These are phyloP conservation scores for Phytophthora cactorum DNA, from an alignment of 352 stramenopile genomes.

Conservation along the genomic window DNA sequence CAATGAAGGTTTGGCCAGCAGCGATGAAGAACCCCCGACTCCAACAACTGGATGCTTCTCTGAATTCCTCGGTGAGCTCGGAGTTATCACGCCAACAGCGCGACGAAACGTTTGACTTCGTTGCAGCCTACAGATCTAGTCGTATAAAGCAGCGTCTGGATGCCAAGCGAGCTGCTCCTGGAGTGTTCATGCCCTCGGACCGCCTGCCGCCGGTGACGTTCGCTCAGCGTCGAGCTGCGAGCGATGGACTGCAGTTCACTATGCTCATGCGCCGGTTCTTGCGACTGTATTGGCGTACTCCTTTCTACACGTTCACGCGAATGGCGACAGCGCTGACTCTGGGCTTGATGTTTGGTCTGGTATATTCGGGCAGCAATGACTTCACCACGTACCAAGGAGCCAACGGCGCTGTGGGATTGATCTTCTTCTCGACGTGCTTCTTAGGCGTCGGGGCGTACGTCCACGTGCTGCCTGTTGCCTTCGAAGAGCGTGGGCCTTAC, in stretches of 20 bases:
- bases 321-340: slow-evolving; percentile 45
- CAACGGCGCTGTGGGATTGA: slow-evolving; percentile 61
- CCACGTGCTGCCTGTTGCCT: slow-evolving; percentile 72
- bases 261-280: slow-evolving; percentile 63
- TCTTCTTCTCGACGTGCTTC: slow-evolving; percentile 86
- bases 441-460: slow-evolving; percentile 72
- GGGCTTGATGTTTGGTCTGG: slow-evolving; percentile 52
- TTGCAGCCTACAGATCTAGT: slow-evolving; percentile 41
- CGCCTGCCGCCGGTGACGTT: slow-evolving; percentile 36
- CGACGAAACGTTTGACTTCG: slow-evolving; percentile 41
- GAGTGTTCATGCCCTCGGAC: slow-evolving; percentile 45
- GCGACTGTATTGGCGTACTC: slow-evolving; percentile 87
- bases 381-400: slow-evolving; percentile 48
- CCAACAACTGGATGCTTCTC: slow-evolving; percentile 26
- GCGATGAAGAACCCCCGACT: slow-evolving; percentile 9
- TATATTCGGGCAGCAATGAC: slow-evolving; percentile 48
- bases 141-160: slow-evolving; percentile 40
- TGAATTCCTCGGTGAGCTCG: slow-evolving; percentile 29
- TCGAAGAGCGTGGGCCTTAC: slow-evolving; percentile 88
- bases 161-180: slow-evolving; percentile 33
- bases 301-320: slow-evolving; percentile 79
- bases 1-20: slow-evolving; percentile 11
- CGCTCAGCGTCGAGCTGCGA: slow-evolving; percentile 37
- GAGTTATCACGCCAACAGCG: slow-evolving; percentile 19
- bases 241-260: slow-evolving; percentile 39